These are phyloP conservation scores for Vigna trinervia DNA, from an alignment of 306 rosid genomes.

Conservation along the genomic window DNA sequence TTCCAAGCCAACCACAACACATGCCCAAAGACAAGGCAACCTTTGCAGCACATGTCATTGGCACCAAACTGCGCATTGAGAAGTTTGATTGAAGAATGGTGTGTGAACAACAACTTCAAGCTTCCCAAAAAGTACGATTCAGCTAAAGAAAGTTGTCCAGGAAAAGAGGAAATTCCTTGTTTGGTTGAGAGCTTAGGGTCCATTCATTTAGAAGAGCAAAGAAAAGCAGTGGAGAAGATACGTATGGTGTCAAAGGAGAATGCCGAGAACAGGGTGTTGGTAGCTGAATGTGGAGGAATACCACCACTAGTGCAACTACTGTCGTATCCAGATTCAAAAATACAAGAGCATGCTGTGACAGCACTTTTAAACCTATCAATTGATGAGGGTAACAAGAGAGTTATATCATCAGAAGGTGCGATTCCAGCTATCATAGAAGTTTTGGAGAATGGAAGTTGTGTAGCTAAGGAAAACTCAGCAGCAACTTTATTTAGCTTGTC, in stretches of 20 bases:
- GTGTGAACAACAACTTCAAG: conserved; percentile 63
- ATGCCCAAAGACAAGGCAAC: conserved; percentile 53
- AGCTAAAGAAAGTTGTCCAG: conserved; percentile 44
- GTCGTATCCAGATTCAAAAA: conserved; percentile 72
- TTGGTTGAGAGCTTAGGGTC: conserved; percentile 65
- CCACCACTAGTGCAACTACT: conserved; percentile 70
- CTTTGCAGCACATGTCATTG: conserved; percentile 42
- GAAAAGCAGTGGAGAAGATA: conserved; percentile 73
- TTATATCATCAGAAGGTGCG: conserved; percentile 75
- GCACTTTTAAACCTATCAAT: conserved; percentile 79
- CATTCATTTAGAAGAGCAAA: conserved; percentile 58
- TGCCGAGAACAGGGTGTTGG: conserved; percentile 70
- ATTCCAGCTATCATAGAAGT: conserved; percentile 81
- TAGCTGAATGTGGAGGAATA: conserved; percentile 79
- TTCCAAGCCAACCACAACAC: conserved; percentile 64
- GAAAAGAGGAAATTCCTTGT: conserved; percentile 55
- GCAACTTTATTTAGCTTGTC: conserved; percentile 89
- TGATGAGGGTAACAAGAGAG: conserved; percentile 76
- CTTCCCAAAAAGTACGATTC: conserved; percentile 57
- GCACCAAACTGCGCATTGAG: conserved; percentile 59
- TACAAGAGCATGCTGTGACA: conserved; percentile 86
- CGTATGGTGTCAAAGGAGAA: conserved; percentile 83
- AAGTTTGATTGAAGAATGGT: conserved; percentile 73
- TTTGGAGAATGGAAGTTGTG: conserved; percentile 63
- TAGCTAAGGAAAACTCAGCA: conserved; percentile 86